These are phyloP conservation scores for Rachicladosporium sp. DNA, from an alignment of 2,329 filamentous ascomycete genomes.

Conservation along the genomic window DNA sequence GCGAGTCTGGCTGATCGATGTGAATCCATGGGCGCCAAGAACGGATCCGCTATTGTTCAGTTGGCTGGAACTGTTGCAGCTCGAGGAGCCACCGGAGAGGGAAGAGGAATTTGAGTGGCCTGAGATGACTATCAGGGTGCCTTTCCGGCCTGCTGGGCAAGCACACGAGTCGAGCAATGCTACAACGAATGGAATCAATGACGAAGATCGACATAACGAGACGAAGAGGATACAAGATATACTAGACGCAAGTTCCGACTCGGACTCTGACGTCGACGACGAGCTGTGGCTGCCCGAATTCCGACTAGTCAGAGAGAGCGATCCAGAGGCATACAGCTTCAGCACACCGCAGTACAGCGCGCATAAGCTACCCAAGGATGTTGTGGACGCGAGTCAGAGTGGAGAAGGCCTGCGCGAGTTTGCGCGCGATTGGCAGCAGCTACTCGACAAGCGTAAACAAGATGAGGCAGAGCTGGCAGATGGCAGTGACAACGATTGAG, in stretches of 20 bases:
- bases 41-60: conserved; percentile 84
- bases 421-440: conserved; percentile 37
- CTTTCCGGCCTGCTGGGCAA: conserved; percentile 1
- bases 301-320: conserved; percentile 67
- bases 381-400: conserved; percentile 55
- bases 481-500: conserved; percentile 19
- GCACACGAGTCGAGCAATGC: not conserved
- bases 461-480: conserved; percentile 21
- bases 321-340: conserved; percentile 81
- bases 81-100: conserved; percentile 43
- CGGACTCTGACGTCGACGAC: conserved; percentile 37
- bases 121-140: conserved; percentile 5
- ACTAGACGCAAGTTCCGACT: conserved; percentile 18
- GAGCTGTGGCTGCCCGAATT: conserved; percentile 59
- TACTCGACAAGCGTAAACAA: conserved; percentile 29
- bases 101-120: conserved; percentile 12
- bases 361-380: conserved; percentile 87
- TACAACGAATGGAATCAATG: conserved; percentile 3
- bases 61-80: conserved; percentile 73
- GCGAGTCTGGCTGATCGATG: conserved; percentile 74
- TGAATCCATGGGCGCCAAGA: conserved; percentile 84
- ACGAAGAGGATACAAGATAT: conserved; percentile 6
- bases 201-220: not conserved
- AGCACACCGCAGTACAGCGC: conserved; percentile 80
- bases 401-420: conserved; percentile 68